These are phyloP conservation scores for Ramularia collo-cygni DNA, from an alignment of 2,329 filamentous ascomycete species.

Conservation along the genomic window DNA sequence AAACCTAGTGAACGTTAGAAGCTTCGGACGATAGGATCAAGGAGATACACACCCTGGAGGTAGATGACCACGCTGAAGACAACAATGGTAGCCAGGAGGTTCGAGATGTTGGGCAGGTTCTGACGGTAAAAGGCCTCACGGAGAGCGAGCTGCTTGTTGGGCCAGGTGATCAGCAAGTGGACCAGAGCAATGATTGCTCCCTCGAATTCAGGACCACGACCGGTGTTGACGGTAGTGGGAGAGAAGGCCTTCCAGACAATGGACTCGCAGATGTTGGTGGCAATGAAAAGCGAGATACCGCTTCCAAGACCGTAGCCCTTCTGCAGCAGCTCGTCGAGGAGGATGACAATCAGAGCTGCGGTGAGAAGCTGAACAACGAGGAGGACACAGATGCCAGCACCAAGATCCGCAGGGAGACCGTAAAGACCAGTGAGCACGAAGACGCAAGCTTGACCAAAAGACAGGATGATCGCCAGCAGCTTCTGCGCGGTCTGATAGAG, in stretches of 20 bases:
- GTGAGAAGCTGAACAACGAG: conserved; percentile 96
- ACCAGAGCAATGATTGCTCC: conserved; percentile 96
- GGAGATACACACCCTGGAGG: conserved; percentile 38
- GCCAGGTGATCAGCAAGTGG: conserved; percentile 96
- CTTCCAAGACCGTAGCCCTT: conserved; percentile 98
- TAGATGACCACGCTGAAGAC: conserved; percentile 99
- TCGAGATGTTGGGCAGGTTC: conserved; percentile 99
- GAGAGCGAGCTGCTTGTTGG: conserved; percentile 97
- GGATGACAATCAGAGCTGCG: conserved; percentile 96
- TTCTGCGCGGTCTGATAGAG: conserved; percentile 99
- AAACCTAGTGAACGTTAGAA: conserved; percentile 62
- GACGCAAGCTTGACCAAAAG: conserved; percentile 94
- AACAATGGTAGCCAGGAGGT: conserved; percentile 77
- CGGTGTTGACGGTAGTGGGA: conserved; percentile 98
- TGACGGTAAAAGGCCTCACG: conserved; percentile 99
- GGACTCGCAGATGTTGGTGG: conserved; percentile 99
- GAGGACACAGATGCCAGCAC: conserved; percentile 95
- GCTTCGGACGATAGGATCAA: neutral
- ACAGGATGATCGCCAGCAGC: conserved; percentile 90
- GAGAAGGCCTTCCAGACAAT: conserved; percentile 99
- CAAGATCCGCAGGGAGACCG: conserved; percentile 90
- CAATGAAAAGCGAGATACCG: conserved; percentile 98
- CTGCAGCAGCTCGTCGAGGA: conserved; percentile 97
- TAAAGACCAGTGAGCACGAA: conserved; percentile 98
- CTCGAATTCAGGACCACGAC: conserved; percentile 97